Conservation (phyloP, 352 stramenopile genomes). For the Phytopythium montanum region DNA sequence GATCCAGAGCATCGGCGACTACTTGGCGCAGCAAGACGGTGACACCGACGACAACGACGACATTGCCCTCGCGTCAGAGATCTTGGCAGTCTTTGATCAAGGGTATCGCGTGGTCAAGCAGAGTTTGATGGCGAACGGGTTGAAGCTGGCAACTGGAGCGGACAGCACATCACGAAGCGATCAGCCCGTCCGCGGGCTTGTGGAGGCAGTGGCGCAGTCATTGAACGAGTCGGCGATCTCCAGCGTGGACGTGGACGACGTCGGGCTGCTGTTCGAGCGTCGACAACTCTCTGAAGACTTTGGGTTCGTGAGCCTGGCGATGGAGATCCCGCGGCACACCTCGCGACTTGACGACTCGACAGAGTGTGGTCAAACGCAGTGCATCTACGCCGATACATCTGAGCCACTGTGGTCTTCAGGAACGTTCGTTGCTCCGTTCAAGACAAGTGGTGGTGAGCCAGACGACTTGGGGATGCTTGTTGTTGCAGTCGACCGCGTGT, state of each 20-base stretch:
- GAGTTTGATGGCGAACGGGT: background rate
- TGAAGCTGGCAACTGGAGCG: background rate
- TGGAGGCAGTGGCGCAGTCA: background rate
- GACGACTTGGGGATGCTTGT: background rate
- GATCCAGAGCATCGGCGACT: conserved; percentile 16
- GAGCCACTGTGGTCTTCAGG: background rate
- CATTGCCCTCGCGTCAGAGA: background rate
- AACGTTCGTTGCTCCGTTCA: background rate
- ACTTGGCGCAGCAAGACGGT: background rate
- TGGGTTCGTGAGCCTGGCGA: conserved; percentile 5
- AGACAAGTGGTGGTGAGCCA: background rate
- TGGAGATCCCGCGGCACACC: background rate
- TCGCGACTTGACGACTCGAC: background rate
- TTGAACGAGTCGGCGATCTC: background rate
- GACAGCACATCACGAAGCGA: background rate
- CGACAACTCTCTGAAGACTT: conserved; percentile 5
- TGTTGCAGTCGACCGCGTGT: background rate
- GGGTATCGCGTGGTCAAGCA: background rate
- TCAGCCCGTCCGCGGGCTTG: background rate
- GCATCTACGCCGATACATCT: background rate
- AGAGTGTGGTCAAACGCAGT: conserved; percentile 1
- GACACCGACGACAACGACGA: background rate
- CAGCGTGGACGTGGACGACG: background rate
- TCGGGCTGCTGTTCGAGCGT: background rate
- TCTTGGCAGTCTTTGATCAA: background rate